Evolutionary conservation across 2,329 filamentous ascomycete species (phyloP).

Genomic region (Xylaria sp.): DNA sequence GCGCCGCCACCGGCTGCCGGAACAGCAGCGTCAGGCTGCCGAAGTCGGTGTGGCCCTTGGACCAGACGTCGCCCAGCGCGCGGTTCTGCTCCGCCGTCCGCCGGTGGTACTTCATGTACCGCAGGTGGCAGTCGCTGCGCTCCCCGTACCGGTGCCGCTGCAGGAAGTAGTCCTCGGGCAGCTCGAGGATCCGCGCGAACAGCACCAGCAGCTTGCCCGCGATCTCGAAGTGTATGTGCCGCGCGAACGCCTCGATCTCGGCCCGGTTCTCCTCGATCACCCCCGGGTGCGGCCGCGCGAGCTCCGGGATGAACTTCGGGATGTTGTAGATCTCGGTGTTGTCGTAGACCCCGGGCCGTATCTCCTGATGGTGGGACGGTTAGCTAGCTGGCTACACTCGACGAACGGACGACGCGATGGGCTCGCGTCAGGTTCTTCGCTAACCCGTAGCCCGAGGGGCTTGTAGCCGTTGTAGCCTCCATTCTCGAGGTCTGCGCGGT

Average conservation of each 20-base stretch:
- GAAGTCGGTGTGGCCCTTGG: constrained; percentile 55
- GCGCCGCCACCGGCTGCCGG: constrained; percentile 58
- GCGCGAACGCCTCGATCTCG: constrained; percentile 41
- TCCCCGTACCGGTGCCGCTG: constrained; percentile 57
- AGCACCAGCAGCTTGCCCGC: constrained; percentile 40
- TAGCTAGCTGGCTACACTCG: not conserved
- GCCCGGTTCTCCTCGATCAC: constrained; percentile 36
- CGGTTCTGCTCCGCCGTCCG: constrained; percentile 49
- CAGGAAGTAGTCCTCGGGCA: constrained; percentile 58
- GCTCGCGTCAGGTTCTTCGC: not conserved
- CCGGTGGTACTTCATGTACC: constrained; percentile 62
- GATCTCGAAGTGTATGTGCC: constrained; percentile 40
- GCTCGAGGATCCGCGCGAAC: constrained; percentile 55
- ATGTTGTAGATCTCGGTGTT: constrained; percentile 47
- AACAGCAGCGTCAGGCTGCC: constrained; percentile 60
- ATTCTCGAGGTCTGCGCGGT: constrained; percentile 51
- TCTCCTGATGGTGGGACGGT: constrained; percentile 28
- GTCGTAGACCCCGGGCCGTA: constrained; percentile 39
- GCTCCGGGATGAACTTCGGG: constrained; percentile 43
- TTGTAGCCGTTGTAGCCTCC: constrained; percentile 62
- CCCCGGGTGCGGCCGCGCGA: constrained; percentile 37
- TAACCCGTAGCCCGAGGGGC: constrained; percentile 45
- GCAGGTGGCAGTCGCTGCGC: constrained; percentile 57
- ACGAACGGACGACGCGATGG: not conserved
- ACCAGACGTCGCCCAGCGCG: constrained; percentile 40